Evolutionary conservation across 2,329 filamentous ascomycete species (phyloP).

Genomic region (Penicillium sp.): DNA sequence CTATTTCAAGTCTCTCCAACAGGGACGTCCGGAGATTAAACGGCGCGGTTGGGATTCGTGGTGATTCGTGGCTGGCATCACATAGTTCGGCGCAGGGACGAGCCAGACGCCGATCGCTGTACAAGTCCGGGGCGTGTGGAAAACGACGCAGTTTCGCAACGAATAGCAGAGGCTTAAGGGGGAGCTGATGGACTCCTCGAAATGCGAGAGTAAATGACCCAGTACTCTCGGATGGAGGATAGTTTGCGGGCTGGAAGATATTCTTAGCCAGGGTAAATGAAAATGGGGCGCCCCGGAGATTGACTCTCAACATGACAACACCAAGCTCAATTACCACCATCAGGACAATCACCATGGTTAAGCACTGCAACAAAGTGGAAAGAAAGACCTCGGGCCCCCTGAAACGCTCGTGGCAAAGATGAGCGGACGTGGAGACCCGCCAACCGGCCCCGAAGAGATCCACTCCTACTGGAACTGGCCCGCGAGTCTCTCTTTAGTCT

Average conservation of each 20-base stretch:
- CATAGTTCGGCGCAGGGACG: background rate
- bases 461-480: slow-evolving; percentile 1
- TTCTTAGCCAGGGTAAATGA: slow-evolving; percentile 2
- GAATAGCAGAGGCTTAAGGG: background rate
- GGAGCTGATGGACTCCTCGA: background rate
- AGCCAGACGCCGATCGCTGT: background rate
- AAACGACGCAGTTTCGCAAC: background rate
- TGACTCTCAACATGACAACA: background rate
- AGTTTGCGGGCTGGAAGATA: background rate
- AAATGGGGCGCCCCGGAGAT: slow-evolving; percentile 1
- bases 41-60: background rate
- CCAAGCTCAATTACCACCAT: background rate
- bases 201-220: background rate
- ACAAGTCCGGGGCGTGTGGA: background rate
- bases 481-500: slow-evolving; percentile 9
- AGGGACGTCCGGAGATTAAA: background rate
- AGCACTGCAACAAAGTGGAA: background rate
- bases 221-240: background rate
- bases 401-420: slow-evolving; percentile 28
- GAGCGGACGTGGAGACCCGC: slow-evolving; percentile 13
- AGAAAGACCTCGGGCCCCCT: slow-evolving; percentile 18
- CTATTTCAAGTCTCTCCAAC: background rate
- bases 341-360: background rate
- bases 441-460: background rate
- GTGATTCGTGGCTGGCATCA: background rate